A percentile compares a stretch with the other conserved stretches of the same genome.
Conservation (phyloP, 1,139 yeast species). For the Scheffersomyces cryptocercus region DNA sequence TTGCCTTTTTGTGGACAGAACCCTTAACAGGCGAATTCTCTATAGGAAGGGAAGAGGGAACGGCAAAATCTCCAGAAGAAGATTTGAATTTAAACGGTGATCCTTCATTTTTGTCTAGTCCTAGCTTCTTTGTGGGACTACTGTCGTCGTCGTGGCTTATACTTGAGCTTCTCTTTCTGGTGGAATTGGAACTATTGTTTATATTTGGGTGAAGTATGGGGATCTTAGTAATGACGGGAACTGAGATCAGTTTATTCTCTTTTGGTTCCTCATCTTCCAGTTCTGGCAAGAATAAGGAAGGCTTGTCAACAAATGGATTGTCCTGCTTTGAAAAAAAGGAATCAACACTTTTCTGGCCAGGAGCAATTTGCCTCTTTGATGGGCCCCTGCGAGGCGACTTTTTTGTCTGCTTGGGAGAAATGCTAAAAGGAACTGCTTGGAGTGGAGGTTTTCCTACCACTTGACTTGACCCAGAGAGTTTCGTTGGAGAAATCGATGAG, state of each 20-base stretch:
- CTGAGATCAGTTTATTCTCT: too few relatives aligned
- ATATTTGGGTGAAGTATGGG: too few relatives aligned
- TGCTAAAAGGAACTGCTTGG: too few relatives aligned
- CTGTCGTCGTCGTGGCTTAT: not conserved
- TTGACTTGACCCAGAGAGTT: too few relatives aligned
- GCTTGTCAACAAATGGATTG: too few relatives aligned
- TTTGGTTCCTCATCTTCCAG: too few relatives aligned
- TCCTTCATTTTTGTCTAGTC: not conserved
- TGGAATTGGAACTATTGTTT: too few relatives aligned
- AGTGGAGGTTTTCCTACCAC: too few relatives aligned
- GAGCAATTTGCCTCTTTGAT: not conserved
- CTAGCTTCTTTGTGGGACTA: not conserved
- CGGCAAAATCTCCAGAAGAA: not conserved
- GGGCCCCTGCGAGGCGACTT: constrained; percentile 2
- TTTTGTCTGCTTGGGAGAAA: not conserved
- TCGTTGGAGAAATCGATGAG: too few relatives aligned
- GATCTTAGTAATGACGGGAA: too few relatives aligned
- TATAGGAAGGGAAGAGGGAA: not conserved
- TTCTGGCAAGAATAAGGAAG: too few relatives aligned
- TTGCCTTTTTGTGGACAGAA: not conserved
- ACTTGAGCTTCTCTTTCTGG: too few relatives aligned
- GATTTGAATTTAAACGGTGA: not conserved
- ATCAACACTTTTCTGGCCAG: constrained; percentile 8
- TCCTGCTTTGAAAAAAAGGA: constrained; percentile 1
- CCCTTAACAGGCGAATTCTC: not conserved